These are phyloP conservation scores for Alternaria novae-zelandiae DNA, from an alignment of 2,329 filamentous ascomycete species.

Conservation along the genomic window DNA sequence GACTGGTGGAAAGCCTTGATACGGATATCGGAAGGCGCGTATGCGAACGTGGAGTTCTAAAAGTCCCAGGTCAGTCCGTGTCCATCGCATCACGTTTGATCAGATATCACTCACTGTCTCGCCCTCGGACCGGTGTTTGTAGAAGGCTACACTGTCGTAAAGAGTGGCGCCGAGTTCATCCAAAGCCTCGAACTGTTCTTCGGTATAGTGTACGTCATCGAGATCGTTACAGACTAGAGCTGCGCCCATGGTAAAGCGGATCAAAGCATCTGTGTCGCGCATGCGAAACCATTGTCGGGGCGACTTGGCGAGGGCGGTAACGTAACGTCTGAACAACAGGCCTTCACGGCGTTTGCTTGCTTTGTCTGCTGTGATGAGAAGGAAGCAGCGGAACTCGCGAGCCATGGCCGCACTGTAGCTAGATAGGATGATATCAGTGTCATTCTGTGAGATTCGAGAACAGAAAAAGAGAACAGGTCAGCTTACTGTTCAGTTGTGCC, in stretches of 20 bases:
- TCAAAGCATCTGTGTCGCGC: slow-evolving; percentile 43
- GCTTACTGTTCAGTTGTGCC: neutral
- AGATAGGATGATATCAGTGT: neutral
- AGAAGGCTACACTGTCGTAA: slow-evolving; percentile 45
- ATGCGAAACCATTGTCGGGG: slow-evolving; percentile 42
- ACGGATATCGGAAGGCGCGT: slow-evolving; percentile 31
- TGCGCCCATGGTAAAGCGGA: slow-evolving; percentile 40
- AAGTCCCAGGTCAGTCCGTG: neutral
- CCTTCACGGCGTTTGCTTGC: slow-evolving; percentile 12
- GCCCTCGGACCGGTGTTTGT: slow-evolving; percentile 44
- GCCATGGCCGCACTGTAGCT: slow-evolving; percentile 11
- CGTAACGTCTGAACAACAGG: slow-evolving; percentile 39
- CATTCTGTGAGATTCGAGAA: neutral
- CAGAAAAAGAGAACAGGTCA: neutral
- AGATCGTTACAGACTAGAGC: slow-evolving; percentile 44
- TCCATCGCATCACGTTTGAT: neutral
- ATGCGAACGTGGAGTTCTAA: slow-evolving; percentile 43
- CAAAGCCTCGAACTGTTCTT: slow-evolving; percentile 2
- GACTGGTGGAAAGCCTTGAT: slow-evolving; percentile 24
- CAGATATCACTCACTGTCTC: slow-evolving; percentile 27
- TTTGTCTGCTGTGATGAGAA: slow-evolving; percentile 23
- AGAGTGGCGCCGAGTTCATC: slow-evolving; percentile 36
- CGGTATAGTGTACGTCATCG: slow-evolving; percentile 26
- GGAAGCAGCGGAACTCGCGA: slow-evolving; percentile 22
- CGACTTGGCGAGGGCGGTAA: slow-evolving; percentile 28